Evolutionary conservation across 768 basidiomycete genomes (phyloP), one percentile per base, ranked within the genome.

Genomic region (Boletus rex-veris): DNA sequence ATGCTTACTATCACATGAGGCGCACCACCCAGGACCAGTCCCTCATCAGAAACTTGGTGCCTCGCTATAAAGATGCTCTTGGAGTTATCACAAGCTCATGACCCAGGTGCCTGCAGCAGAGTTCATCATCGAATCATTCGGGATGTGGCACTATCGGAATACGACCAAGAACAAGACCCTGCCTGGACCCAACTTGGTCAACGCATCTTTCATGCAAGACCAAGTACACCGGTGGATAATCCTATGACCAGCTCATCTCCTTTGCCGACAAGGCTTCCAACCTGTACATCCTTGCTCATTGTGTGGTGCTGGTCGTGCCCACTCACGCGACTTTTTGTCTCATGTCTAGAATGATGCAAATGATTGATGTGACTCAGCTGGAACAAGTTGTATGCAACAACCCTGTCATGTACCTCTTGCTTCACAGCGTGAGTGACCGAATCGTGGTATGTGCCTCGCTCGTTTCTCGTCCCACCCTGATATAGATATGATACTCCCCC

Each of bases 231-330:
- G 87, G 89, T 21, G 81, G 82, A 1, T 71, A 95, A 39, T 85
- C 81, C 48, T 68, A 96, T 1, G 83, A 86, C 4, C 80, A 84
- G 40, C 73, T 99, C 60, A 77, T 80, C 58, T 72, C 76, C 0
- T 99, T 93, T 67, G 83, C 86, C 0, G 80, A 85, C 60, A 90
- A 86, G 67, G 89, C 90, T 0, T 77, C 81, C 30, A 77, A 82
- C 5, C 80, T 63, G 88, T 16, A n/a, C n/a, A n/a, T 12, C 2
- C 4, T 76, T 6, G 26, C 21, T 53, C 24, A 19, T 11, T 16
- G 6, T 45, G 28, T 10, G n/a, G 7, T 45, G 19, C 18, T 36
- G 35, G 30, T 50, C n/a, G 48, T 14, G 6, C 18, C 24, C 19
- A 12, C 35, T 55, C 40, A 51, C 21, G 1, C 38, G 10, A 24